These are phyloP conservation scores for Lactarius evosmus DNA, from an alignment of 768 basidiomycete species.

Conservation along the genomic window DNA sequence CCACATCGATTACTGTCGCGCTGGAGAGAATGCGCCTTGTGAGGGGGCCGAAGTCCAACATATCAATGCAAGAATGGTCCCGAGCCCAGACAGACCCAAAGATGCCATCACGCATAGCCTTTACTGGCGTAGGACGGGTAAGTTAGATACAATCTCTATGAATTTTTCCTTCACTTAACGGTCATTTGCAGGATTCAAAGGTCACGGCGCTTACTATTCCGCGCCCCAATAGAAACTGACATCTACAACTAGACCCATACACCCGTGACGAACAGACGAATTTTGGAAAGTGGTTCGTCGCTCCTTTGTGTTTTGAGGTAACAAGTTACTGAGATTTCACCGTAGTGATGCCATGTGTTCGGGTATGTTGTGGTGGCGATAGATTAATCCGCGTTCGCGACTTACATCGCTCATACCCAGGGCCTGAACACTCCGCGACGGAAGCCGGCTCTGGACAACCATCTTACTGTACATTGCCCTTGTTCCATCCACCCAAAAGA, in stretches of 20 bases:
- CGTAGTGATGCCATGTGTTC: slow-evolving; percentile 50
- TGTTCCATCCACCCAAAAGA: slow-evolving; percentile 46
- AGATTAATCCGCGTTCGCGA: background rate
- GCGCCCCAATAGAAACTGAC: background rate
- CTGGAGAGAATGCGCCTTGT: slow-evolving; percentile 40
- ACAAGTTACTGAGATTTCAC: background rate
- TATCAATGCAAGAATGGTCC: slow-evolving; percentile 41
- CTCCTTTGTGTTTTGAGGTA: background rate
- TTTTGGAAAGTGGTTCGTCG: slow-evolving; percentile 51
- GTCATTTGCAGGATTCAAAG: slow-evolving; percentile 48
- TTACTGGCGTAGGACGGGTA: slow-evolving; percentile 57
- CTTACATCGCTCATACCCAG: slow-evolving; percentile 32
- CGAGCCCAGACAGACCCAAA: slow-evolving; percentile 47
- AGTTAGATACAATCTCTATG: slow-evolving; percentile 25
- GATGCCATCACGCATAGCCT: slow-evolving; percentile 53
- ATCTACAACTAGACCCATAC: slow-evolving; percentile 47
- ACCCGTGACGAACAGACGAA: slow-evolving; percentile 50
- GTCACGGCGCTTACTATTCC: slow-evolving; percentile 27
- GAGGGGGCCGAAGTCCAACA: slow-evolving; percentile 46
- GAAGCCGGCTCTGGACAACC: slow-evolving; percentile 39
- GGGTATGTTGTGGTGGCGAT: slow-evolving; percentile 34
- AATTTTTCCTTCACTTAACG: background rate
- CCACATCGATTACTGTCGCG: slow-evolving; percentile 56
- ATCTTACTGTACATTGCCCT: slow-evolving; percentile 52
- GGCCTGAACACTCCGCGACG: slow-evolving; percentile 46